phyloP scores from a whole-genome alignment of 1,139 yeast species.

The Tardiomyces depauwii region DNA sequence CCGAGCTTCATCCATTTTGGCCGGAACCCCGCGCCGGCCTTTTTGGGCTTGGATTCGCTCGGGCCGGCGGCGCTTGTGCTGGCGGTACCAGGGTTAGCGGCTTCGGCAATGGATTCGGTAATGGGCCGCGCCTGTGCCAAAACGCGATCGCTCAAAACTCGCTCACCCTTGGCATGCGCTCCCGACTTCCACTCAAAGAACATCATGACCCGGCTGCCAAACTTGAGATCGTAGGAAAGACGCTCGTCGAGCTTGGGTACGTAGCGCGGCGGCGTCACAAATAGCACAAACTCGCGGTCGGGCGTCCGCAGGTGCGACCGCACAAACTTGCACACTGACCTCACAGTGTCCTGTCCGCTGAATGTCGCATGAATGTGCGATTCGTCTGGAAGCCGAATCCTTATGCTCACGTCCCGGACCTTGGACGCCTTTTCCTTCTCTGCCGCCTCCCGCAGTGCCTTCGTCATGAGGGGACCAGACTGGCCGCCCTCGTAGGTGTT shows the following conservation, averaged over 20 bases:
- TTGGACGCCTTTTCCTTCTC: slow-evolving; percentile 15
- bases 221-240: slow-evolving; percentile 16
- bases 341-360: slow-evolving; percentile 17
- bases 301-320: slow-evolving; percentile 14
- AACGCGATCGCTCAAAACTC: slow-evolving; percentile 10
- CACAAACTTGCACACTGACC: slow-evolving; percentile 19
- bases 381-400: slow-evolving; percentile 26
- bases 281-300: slow-evolving; percentile 17
- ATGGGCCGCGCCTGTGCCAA: slow-evolving; percentile 14
- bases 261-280: slow-evolving; percentile 20
- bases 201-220: slow-evolving; percentile 20
- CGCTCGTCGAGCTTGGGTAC: slow-evolving; percentile 9
- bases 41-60: neutral
- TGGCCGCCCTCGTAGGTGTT: slow-evolving; percentile 13
- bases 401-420: slow-evolving; percentile 8
- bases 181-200: slow-evolving; percentile 20
- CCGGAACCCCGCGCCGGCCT: neutral
- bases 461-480: slow-evolving; percentile 21
- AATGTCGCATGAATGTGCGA: slow-evolving; percentile 22
- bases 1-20: neutral
- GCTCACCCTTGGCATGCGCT: slow-evolving; percentile 5
- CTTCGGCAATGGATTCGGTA: slow-evolving; percentile 16
- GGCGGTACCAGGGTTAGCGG: slow-evolving; percentile 1
- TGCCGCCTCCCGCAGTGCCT: slow-evolving; percentile 17
- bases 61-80: slow-evolving; percentile 5